These are phyloP conservation scores for Apiospora marii DNA, from an alignment of 2,329 filamentous ascomycete species.

Conservation along the genomic window DNA sequence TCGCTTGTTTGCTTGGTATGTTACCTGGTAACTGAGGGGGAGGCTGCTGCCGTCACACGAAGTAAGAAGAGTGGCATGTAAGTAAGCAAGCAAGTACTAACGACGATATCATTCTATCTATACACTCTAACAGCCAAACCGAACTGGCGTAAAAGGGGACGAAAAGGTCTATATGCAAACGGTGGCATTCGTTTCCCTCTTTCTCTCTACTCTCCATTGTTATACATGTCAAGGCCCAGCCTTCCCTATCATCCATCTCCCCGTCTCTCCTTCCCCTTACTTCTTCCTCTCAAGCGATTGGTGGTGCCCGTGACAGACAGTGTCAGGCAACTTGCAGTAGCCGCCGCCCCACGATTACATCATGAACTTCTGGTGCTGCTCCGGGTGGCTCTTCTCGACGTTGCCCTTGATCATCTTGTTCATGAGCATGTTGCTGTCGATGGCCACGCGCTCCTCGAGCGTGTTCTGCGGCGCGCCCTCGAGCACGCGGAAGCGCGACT, in stretches of 20 bases:
- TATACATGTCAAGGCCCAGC: background rate
- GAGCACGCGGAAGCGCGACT: slow-evolving; percentile 28
- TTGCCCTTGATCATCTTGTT: slow-evolving; percentile 40
- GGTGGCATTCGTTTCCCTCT: too few species aligned
- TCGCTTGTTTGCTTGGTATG: background rate
- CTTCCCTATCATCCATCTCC: background rate
- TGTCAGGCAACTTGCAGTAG: background rate
- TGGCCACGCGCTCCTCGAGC: slow-evolving; percentile 37
- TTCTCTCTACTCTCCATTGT: background rate
- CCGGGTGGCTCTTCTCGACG: slow-evolving; percentile 40
- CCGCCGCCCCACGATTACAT: background rate
- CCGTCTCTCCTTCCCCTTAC: too few species aligned
- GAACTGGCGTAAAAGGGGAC: background rate
- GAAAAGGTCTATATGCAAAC: background rate
- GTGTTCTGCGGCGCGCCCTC: slow-evolving; percentile 27
- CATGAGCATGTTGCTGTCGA: slow-evolving; percentile 40
- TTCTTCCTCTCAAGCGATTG: too few species aligned
- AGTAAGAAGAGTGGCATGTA: background rate
- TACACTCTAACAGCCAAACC: background rate
- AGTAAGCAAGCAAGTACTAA: background rate
- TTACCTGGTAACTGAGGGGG: background rate
- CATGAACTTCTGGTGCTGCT: slow-evolving; percentile 34
- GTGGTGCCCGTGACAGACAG: background rate
- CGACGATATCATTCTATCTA: background rate
- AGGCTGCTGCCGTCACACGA: background rate